phyloP scores from a whole-genome alignment of 208 protist species.

The Porcisia hertigi region DNA sequence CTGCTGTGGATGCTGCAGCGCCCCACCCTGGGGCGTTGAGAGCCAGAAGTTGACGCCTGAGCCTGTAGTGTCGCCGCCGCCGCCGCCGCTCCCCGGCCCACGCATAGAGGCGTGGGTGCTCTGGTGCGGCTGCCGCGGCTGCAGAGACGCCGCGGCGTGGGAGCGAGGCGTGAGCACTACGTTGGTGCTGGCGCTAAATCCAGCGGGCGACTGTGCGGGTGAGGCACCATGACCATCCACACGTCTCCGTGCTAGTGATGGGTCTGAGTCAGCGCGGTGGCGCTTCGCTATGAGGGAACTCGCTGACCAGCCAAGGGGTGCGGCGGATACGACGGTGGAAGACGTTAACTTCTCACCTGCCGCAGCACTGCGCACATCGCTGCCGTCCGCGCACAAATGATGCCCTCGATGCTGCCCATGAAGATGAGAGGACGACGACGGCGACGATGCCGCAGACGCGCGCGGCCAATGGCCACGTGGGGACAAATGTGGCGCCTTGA shows the following conservation, averaged over 20 bases:
- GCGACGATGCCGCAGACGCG: neutral
- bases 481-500: neutral
- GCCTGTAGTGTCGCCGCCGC: neutral
- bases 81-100: constrained; percentile 9
- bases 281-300: constrained; percentile 51
- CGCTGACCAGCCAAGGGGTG: constrained; percentile 62
- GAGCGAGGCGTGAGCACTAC: constrained; percentile 13
- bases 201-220: neutral
- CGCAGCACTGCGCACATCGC: constrained; percentile 1
- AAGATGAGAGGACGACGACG: neutral
- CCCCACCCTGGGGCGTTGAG: neutral
- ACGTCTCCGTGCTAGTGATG: neutral
- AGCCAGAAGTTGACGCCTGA: neutral
- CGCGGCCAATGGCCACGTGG: neutral
- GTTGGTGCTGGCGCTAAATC: neutral
- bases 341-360: neutral
- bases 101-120: neutral
- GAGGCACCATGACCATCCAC: neutral
- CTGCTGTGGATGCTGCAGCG: neutral
- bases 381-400: constrained; percentile 7
- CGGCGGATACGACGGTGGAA: constrained; percentile 9
- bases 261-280: constrained; percentile 13
- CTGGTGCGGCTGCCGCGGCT: neutral
- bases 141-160: constrained; percentile 19
- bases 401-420: neutral